phyloP scores from a whole-genome alignment of 768 basidiomycete genomes.

The Suillus spraguei region DNA sequence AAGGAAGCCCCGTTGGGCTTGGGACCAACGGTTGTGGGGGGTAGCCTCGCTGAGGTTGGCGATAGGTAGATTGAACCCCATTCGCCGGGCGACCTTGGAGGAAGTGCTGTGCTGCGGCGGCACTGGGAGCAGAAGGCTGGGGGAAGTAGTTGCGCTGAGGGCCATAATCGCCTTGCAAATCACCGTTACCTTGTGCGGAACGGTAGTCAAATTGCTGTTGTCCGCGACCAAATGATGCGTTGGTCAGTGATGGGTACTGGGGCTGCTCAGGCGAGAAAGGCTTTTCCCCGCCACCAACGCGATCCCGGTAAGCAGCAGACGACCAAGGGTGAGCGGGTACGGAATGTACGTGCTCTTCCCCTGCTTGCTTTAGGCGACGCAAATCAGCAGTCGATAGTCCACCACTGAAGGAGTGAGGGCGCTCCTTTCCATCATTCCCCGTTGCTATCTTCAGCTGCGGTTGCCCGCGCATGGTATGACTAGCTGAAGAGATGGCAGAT shows the following conservation, averaged over 20 bases:
- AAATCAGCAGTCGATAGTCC: conserved; percentile 74
- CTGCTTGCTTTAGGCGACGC: conserved; percentile 72
- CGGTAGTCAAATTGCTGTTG: conserved; percentile 57
- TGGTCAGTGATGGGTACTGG: conserved; percentile 69
- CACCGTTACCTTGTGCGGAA: conserved; percentile 35
- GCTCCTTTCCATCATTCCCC: conserved; percentile 64
- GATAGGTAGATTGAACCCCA: conserved; percentile 53
- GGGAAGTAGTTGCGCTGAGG: conserved; percentile 56
- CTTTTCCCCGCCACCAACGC: conserved; percentile 39
- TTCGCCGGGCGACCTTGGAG: conserved; percentile 56
- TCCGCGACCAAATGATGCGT: conserved; percentile 51
- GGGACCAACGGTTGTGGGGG: conserved; percentile 59
- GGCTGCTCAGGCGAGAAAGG: conserved; percentile 47
- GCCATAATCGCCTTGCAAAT: conserved; percentile 54
- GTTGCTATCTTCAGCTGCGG: conserved; percentile 56
- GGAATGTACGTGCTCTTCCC: conserved; percentile 42
- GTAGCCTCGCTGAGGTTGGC: conserved; percentile 59
- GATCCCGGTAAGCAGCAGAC: conserved; percentile 52
- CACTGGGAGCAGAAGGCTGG: conserved; percentile 41
- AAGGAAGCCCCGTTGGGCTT: conserved; percentile 55
- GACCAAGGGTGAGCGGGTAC: conserved; percentile 52
- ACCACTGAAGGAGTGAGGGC: conserved; percentile 82
- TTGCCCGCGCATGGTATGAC: conserved; percentile 58
- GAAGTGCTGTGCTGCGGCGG: conserved; percentile 47
- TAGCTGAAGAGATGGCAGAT: conserved; percentile 51